A percentile compares a stretch with the other conserved stretches of the same genome.
These are phyloP conservation scores for Crepidotus variabilis DNA, from an alignment of 768 basidiomycete species.

Conservation along the genomic window DNA sequence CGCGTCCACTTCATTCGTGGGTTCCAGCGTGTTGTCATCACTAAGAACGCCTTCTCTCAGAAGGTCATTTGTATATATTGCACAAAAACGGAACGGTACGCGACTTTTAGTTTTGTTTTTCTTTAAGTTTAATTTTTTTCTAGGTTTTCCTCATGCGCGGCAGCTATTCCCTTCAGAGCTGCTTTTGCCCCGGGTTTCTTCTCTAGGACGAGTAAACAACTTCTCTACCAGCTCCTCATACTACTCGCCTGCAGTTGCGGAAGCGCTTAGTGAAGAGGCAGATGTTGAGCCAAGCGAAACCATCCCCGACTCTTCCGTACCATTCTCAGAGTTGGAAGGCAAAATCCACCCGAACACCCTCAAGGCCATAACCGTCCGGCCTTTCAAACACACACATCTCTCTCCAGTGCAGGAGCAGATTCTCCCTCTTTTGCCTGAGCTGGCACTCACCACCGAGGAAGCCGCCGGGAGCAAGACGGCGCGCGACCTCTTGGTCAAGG, in stretches of 20 bases:
- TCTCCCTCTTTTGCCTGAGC: slow-evolving; percentile 65
- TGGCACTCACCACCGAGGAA: slow-evolving; percentile 39
- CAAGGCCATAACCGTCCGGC: slow-evolving; percentile 55
- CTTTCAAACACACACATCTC: slow-evolving; percentile 71
- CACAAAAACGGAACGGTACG: neutral
- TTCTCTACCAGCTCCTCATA: neutral
- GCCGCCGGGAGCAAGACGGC: slow-evolving; percentile 13
- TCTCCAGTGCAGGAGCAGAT: slow-evolving; percentile 81
- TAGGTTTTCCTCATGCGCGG: neutral
- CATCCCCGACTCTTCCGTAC: slow-evolving; percentile 8
- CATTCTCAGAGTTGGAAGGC: slow-evolving; percentile 31
- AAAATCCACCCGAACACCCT: slow-evolving; percentile 39
- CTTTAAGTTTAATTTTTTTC: neutral
- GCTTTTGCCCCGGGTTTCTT: neutral
- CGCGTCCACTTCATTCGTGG: neutral
- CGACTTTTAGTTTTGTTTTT: neutral
- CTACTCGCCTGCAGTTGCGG: neutral
- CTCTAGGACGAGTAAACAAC: neutral
- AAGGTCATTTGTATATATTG: neutral
- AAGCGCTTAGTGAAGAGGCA: neutral
- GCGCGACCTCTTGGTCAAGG: slow-evolving; percentile 81
- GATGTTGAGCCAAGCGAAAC: neutral
- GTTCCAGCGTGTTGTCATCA: neutral
- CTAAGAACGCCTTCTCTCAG: neutral
- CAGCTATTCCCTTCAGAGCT: neutral